phyloP scores from a whole-genome alignment of 192 early-diverging fungal genomes.

The Piromyces finnis region DNA sequence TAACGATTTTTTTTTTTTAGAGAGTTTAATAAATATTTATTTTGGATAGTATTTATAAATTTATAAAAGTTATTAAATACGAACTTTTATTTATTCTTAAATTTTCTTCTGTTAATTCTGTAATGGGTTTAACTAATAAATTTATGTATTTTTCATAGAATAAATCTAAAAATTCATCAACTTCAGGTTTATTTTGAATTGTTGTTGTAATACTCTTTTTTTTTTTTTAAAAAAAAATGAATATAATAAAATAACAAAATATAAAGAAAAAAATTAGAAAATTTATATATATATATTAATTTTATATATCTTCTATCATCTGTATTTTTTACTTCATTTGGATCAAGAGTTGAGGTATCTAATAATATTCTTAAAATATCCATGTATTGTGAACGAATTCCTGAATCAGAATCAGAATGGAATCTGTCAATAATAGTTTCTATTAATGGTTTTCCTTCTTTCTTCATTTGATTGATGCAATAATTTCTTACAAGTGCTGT shows the following conservation, averaged over 20 bases:
- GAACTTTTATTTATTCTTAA: not conserved
- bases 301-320: no score
- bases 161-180: conserved; percentile 54
- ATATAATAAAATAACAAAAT: not conserved
- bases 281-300: no score
- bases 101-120: conserved; percentile 11
- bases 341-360: conserved; percentile 20
- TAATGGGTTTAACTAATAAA: conserved; percentile 45
- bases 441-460: conserved; percentile 35
- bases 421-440: conserved; percentile 48
- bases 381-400: conserved; percentile 45
- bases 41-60: no score
- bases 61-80: not conserved
- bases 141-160: conserved; percentile 56
- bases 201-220: not conserved
- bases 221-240: not conserved
- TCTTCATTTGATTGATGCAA: conserved; percentile 38
- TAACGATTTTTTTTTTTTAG: no score
- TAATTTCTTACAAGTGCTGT: conserved; percentile 51
- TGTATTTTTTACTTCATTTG: not conserved
- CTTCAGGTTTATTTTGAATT: conserved; percentile 15
- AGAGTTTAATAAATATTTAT: no score
- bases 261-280: not conserved
- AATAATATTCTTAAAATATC: conserved; percentile 62
- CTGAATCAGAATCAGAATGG: conserved; percentile 34